These are phyloP conservation scores for Colletotrichum euphorbiae DNA, from an alignment of 2,329 filamentous ascomycete species.

Conservation along the genomic window DNA sequence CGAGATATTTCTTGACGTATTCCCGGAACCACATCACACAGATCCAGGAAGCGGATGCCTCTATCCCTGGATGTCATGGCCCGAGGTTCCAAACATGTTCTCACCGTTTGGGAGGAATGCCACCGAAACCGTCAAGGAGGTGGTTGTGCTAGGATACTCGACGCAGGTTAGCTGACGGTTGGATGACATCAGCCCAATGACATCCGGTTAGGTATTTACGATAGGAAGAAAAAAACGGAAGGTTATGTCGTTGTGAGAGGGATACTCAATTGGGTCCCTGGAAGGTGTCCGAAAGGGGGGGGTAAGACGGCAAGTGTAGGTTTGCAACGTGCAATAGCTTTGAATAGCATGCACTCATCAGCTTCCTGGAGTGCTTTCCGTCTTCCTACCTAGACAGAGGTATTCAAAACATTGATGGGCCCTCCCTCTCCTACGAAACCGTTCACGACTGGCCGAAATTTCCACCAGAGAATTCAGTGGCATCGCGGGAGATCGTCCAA, in stretches of 20 bases:
- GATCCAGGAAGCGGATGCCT: not conserved
- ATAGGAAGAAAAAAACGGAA: not conserved
- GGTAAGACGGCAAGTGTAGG: not conserved
- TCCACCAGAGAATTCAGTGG: not conserved
- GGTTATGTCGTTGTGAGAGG: not conserved
- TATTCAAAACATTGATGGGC: not conserved
- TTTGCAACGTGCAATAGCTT: slow-evolving; percentile 12
- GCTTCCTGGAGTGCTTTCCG: not conserved
- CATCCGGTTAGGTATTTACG: not conserved
- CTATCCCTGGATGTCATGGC: not conserved
- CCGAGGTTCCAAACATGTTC: not conserved
- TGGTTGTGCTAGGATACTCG: not conserved
- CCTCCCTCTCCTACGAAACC: not conserved
- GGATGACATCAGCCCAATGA: slow-evolving; percentile 8
- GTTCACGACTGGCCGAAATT: not conserved
- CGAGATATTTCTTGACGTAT: not conserved
- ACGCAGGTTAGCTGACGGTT: not conserved
- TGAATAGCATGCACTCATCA: slow-evolving; percentile 15
- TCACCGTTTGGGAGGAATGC: not conserved
- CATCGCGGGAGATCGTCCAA: slow-evolving; percentile 11
- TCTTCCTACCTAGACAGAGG: not conserved
- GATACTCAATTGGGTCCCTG: not conserved
- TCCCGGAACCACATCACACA: not conserved
- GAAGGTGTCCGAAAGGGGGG: not conserved
- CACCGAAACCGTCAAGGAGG: not conserved